Evolutionary conservation across 768 basidiomycete genomes (phyloP).

Genomic region (Leccinum boreale): DNA sequence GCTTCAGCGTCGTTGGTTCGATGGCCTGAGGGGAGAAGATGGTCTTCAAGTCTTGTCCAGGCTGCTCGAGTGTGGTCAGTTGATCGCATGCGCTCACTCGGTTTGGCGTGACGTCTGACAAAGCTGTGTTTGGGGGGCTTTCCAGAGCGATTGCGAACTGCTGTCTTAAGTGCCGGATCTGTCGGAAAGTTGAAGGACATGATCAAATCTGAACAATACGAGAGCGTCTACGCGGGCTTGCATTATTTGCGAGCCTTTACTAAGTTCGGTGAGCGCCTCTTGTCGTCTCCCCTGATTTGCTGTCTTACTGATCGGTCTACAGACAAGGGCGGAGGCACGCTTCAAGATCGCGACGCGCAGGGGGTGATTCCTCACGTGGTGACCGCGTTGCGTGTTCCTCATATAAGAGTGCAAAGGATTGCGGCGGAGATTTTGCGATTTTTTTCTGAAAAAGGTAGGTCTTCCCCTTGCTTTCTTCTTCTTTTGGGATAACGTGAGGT

Average conservation of each 20-base stretch:
- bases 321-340: slow-evolving; percentile 7
- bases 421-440: slow-evolving; percentile 11
- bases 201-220: slow-evolving; percentile 7
- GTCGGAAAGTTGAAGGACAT: slow-evolving; percentile 14
- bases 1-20: slow-evolving; percentile 28
- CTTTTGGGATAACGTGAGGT: neutral
- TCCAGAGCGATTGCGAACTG: slow-evolving; percentile 15
- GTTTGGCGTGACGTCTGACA: neutral
- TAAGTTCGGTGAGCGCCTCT: slow-evolving; percentile 12
- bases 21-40: slow-evolving; percentile 26
- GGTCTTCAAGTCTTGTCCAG: slow-evolving; percentile 17
- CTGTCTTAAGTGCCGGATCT: slow-evolving; percentile 12
- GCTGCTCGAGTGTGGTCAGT: slow-evolving; percentile 23
- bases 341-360: neutral
- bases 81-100: neutral
- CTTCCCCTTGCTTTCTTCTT: neutral
- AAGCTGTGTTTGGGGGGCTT: neutral
- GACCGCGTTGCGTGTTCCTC: slow-evolving; percentile 13
- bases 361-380: slow-evolving; percentile 14
- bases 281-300: neutral
- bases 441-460: slow-evolving; percentile 16
- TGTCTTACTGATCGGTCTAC: neutral
- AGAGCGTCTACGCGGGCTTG: slow-evolving; percentile 15
- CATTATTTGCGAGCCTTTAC: slow-evolving; percentile 22
- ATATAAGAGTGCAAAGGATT: slow-evolving; percentile 13